phyloP scores from a whole-genome alignment of 2,329 filamentous ascomycete species.

The Proliferodiscus dingleyae region DNA sequence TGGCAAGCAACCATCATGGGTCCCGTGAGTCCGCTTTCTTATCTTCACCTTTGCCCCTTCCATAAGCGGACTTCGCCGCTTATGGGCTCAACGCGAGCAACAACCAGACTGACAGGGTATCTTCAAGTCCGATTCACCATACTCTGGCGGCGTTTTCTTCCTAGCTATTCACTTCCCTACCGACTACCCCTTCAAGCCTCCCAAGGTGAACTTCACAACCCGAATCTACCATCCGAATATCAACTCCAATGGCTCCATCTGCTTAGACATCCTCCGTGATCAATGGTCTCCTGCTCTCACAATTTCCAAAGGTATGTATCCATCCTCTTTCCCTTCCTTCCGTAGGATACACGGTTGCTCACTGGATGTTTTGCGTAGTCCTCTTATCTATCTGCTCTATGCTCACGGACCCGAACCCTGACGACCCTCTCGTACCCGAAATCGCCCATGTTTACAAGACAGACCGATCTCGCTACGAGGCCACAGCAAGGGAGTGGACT shows the following conservation, averaged over 20 bases:
- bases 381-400: slow-evolving; percentile 99
- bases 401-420: slow-evolving; percentile 98
- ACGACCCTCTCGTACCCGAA: slow-evolving; percentile 96
- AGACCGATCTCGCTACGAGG: slow-evolving; percentile 91
- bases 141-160: slow-evolving; percentile 98
- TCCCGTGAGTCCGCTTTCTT: slow-evolving; percentile 64
- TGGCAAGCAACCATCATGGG: slow-evolving; percentile 99
- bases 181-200: slow-evolving; percentile 99
- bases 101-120: background rate
- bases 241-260: slow-evolving; percentile 99
- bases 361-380: too few species aligned
- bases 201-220: slow-evolving; percentile 99
- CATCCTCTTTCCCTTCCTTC: slow-evolving; percentile 9
- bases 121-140: slow-evolving; percentile 82
- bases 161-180: slow-evolving; percentile 98
- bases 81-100: slow-evolving; percentile 8
- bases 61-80: slow-evolving; percentile 9
- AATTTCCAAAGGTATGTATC: slow-evolving; percentile 83
- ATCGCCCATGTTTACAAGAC: slow-evolving; percentile 99
- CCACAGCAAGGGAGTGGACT: slow-evolving; percentile 96
- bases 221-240: slow-evolving; percentile 99
- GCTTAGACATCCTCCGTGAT: slow-evolving; percentile 94
- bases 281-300: slow-evolving; percentile 99
- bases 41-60: slow-evolving; percentile 15
- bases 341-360: too few species aligned